These are phyloP conservation scores for Erigeron philadelphicus DNA, from an alignment of 140 eudicot species.

Conservation along the genomic window DNA sequence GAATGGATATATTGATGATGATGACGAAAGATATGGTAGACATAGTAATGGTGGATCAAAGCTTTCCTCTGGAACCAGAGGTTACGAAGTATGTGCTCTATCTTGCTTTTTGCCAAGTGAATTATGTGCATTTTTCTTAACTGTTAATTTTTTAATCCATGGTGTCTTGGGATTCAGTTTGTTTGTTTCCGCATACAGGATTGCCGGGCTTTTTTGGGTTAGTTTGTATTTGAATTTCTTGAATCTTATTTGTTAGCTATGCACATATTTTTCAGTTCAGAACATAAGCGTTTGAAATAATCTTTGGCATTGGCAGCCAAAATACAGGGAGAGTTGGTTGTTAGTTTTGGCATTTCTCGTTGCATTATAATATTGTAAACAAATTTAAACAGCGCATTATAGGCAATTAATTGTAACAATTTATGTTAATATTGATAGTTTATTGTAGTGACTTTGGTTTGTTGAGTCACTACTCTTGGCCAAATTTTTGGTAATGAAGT, in stretches of 20 bases:
- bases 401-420: background rate
- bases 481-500: no score
- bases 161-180: no score
- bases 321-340: background rate
- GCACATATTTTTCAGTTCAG: background rate
- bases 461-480: background rate
- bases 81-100: slow-evolving; percentile 33
- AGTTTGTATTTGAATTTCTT: background rate
- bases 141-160: no score
- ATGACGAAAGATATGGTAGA: slow-evolving; percentile 43
- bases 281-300: background rate
- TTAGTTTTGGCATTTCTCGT: background rate
- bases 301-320: background rate
- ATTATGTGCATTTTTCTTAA: no score
- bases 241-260: background rate
- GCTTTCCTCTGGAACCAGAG: slow-evolving; percentile 41
- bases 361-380: background rate
- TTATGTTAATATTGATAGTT: background rate
- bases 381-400: background rate
- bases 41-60: slow-evolving; percentile 38
- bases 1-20: slow-evolving; percentile 41
- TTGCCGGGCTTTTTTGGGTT: no score
- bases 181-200: no score
- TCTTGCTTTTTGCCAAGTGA: background rate
- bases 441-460: background rate